Evolutionary conservation across 2,329 filamentous ascomycete species (phyloP).

Genomic region (Ophiostoma perfectum): DNA sequence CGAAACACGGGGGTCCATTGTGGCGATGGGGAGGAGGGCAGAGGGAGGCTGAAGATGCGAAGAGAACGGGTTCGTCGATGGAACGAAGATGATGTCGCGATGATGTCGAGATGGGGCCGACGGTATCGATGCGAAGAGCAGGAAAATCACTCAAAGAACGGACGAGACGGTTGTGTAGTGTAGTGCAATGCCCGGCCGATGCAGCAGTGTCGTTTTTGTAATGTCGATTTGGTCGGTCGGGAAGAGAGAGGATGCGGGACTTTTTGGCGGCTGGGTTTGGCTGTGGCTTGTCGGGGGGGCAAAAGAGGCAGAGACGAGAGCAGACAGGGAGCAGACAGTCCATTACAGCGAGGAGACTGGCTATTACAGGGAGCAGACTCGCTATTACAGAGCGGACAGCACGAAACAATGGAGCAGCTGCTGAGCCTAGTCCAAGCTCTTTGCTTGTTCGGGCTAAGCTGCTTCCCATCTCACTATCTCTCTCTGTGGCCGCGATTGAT

Average conservation of each 20-base stretch:
- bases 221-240: slow-evolving; percentile 9
- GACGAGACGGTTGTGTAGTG: not conserved
- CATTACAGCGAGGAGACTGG: no score
- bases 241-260: slow-evolving; percentile 19
- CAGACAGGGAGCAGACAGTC: not conserved
- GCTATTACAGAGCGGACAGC: no score
- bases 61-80: not conserved
- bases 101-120: not conserved
- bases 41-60: not conserved
- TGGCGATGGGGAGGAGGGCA: slow-evolving; percentile 11
- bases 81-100: not conserved
- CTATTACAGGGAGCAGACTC: no score
- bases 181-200: slow-evolving; percentile 16
- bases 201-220: slow-evolving; percentile 7
- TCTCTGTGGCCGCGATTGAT: not conserved
- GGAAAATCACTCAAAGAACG: not conserved
- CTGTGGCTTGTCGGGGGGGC: slow-evolving; percentile 14
- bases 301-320: slow-evolving; percentile 10
- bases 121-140: not conserved
- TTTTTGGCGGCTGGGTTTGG: slow-evolving; percentile 14
- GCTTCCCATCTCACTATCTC: not conserved
- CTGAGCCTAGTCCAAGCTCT: slow-evolving; percentile 16
- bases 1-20: slow-evolving; percentile 54
- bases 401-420: not conserved
- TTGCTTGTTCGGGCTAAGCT: slow-evolving; percentile 16